Evolutionary conservation across 2,329 filamentous ascomycete species (phyloP), one percentile per base, ranked within the genome.

Genomic region (Pseudohalonectria lignicola): DNA sequence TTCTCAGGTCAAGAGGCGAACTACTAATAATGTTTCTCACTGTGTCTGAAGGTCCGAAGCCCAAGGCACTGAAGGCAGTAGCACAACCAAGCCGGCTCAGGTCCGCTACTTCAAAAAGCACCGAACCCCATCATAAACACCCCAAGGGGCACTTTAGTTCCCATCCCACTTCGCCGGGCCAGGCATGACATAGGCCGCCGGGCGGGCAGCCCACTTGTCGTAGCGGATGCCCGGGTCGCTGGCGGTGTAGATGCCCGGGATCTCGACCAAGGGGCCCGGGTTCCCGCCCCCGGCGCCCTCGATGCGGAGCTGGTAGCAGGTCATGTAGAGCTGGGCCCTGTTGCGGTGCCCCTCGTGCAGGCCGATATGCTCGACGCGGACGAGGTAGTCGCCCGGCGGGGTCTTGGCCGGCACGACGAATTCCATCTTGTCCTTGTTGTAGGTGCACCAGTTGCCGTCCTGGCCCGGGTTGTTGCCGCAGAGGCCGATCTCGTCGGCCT

Each of bases 231-330:
- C 42, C 10, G 47, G 39, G 33, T 76, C 71, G 43, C 67, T 72
- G 17, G 74, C 70, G 49, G 78, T 69, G 43, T 79, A 79, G 28
- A 62, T 41, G 45, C 62, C 63, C 3, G 63, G 63, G 43, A 66
- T 63, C 28, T 53, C 47, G 26, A 64, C 61, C 15, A 61, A 45
- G 3, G 60, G 59, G 1, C 47, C 40, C 1, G 62, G 61, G 5
- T 35, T 51, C 34, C 57, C 59, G 34, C 42, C 55, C 3, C 60
- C 60, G 16, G 54, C 53, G 9, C 57, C 56, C 11, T 52, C 54
- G 35, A 68, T 57, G 42, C 57, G 57, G 37, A 69, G 43, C 53
- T 68, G 64, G 1, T 59, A 61, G 47, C 65, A 68, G 4, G 55
- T 55, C 34, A 64, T 58, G 47, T 67, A 67, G 46, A 67, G 62